These are phyloP conservation scores for Schrenkiella parvula DNA, from an alignment of 345 rosid species.

Conservation along the genomic window DNA sequence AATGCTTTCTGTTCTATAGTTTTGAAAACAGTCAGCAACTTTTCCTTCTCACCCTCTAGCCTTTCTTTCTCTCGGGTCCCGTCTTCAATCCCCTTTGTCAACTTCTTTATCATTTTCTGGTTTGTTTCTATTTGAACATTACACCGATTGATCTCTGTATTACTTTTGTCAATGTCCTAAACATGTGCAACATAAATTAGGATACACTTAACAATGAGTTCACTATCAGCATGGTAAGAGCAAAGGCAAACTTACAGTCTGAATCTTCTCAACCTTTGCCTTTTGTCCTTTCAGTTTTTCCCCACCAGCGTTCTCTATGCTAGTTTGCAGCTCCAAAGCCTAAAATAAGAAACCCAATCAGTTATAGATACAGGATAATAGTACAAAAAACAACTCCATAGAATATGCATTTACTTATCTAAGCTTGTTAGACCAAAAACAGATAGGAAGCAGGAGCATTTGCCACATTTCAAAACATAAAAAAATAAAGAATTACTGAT, in stretches of 20 bases:
- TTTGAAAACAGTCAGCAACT: conserved; percentile 54
- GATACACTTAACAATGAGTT: conserved; percentile 8
- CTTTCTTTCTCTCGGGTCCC: conserved; percentile 71
- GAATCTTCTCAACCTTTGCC: conserved; percentile 74
- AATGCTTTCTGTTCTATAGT: conserved; percentile 80
- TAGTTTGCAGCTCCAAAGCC: conserved; percentile 81
- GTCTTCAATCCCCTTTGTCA: conserved; percentile 83
- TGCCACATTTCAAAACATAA: neutral
- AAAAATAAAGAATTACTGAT: neutral
- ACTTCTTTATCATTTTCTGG: conserved; percentile 80
- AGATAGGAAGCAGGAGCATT: neutral
- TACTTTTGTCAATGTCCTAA: conserved; percentile 82
- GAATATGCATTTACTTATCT: neutral
- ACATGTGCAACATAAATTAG: conserved; percentile 24
- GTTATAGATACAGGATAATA: neutral
- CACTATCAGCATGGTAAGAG: conserved; percentile 8
- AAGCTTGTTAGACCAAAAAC: neutral
- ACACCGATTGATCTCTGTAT: conserved; percentile 83
- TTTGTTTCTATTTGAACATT: conserved; percentile 87
- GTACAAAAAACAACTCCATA: conserved; percentile 7
- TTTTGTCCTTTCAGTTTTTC: conserved; percentile 74
- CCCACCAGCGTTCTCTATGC: conserved; percentile 92
- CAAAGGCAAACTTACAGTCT: conserved; percentile 61
- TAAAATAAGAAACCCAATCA: conserved; percentile 26
- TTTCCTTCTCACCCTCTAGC: conserved; percentile 64